These are phyloP conservation scores for Apium graveolens DNA, from an alignment of 129 eudicot species.

Conservation along the genomic window DNA sequence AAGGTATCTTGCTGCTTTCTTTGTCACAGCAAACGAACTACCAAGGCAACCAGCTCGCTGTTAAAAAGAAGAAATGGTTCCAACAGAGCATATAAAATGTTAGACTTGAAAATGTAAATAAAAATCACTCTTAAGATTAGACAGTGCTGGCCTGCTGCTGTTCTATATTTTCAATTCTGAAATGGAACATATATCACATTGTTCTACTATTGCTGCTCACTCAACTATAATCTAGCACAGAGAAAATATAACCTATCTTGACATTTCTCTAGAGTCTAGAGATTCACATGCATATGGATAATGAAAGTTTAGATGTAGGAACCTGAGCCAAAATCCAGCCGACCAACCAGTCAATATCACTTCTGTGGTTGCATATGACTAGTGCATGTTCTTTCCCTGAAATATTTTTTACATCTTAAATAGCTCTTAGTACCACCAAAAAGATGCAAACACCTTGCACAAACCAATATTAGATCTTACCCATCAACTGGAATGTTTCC, in stretches of 20 bases:
- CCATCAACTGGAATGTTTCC: slow-evolving; percentile 67
- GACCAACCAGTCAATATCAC: slow-evolving; percentile 47
- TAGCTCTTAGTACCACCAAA: background rate
- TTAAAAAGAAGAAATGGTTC: slow-evolving; percentile 19
- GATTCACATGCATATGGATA: background rate
- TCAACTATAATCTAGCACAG: background rate
- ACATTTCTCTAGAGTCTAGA: background rate
- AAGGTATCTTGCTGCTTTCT: slow-evolving; percentile 77
- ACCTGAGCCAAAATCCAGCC: slow-evolving; percentile 99
- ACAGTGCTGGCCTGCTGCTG: background rate
- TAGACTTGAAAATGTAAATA: background rate
- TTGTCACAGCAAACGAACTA: slow-evolving; percentile 80
- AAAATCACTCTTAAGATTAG: background rate
- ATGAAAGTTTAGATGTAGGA: slow-evolving; percentile 10
- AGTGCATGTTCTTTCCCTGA: slow-evolving; percentile 96
- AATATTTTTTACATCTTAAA: slow-evolving; percentile 14
- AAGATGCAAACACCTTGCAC: slow-evolving; percentile 9
- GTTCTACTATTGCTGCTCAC: background rate
- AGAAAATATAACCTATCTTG: background rate
- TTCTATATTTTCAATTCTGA: background rate
- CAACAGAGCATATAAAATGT: background rate
- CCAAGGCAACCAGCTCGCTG: slow-evolving; percentile 97
- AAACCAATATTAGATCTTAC: slow-evolving; percentile 31
- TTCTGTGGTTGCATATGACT: slow-evolving; percentile 73
- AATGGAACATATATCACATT: background rate